phyloP scores from a whole-genome alignment of 768 basidiomycete genomes.

The Lentinula boryana region DNA sequence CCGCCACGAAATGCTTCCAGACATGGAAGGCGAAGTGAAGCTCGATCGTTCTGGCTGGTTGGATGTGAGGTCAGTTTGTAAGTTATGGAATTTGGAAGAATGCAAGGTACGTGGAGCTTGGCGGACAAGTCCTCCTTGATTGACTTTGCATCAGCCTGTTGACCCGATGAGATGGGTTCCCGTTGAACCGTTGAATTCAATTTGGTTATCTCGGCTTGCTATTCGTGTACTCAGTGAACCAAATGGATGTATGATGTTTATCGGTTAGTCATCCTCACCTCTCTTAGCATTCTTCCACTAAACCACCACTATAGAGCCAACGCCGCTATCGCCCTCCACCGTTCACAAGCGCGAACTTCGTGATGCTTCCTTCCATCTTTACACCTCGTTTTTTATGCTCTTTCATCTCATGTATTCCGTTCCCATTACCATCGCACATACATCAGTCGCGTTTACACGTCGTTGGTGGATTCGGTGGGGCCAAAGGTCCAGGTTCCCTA shows the following conservation, averaged over 20 bases:
- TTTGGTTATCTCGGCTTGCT: not conserved
- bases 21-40: constrained; percentile 2
- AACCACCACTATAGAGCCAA: not conserved
- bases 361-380: not conserved
- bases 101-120: not conserved
- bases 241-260: not conserved
- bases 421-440: not conserved
- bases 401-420: not conserved
- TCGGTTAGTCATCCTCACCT: not conserved
- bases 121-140: not conserved
- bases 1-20: constrained; percentile 5
- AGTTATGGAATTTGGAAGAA: not conserved
- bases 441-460: not conserved
- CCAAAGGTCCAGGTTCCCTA: not conserved
- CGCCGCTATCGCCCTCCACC: not conserved
- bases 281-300: not conserved
- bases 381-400: not conserved
- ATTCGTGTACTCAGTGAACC: not conserved
- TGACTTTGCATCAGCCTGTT: not conserved
- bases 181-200: not conserved
- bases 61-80: not conserved
- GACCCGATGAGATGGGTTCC: constrained; percentile 2
- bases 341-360: constrained; percentile 2
- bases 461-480: not conserved
- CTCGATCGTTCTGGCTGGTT: not conserved